phyloP scores from a whole-genome alignment of 306 rosid species.

The Bauhinia variegata region DNA sequence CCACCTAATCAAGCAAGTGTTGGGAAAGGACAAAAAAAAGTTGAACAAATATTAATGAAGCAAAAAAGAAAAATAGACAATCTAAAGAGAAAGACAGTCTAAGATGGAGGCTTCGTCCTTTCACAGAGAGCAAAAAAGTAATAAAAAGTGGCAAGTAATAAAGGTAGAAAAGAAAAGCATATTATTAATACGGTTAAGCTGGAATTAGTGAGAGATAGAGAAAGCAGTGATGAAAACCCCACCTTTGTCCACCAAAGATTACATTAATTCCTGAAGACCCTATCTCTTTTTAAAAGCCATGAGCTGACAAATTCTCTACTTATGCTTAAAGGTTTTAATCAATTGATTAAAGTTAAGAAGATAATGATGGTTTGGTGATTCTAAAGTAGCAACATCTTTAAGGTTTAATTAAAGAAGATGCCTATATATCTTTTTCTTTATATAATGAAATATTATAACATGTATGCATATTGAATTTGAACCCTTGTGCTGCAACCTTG shows the following conservation, averaged over 20 bases:
- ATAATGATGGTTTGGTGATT: slow-evolving; percentile 84
- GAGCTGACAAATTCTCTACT: slow-evolving; percentile 87
- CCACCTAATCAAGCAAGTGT: slow-evolving; percentile 36
- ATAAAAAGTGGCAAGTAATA: slow-evolving; percentile 32
- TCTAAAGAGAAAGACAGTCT: slow-evolving; percentile 42
- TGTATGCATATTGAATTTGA: slow-evolving; percentile 54
- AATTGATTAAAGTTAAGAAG: slow-evolving; percentile 69
- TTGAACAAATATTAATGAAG: slow-evolving; percentile 11
- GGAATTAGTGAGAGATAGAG: too few species aligned
- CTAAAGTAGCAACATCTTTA: slow-evolving; percentile 83
- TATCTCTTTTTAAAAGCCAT: slow-evolving; percentile 66
- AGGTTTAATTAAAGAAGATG: slow-evolving; percentile 81
- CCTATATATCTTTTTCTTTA: slow-evolving; percentile 63
- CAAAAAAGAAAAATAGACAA: slow-evolving; percentile 17
- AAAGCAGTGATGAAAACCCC: slow-evolving; percentile 42
- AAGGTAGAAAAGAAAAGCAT: slow-evolving; percentile 40
- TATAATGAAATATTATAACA: slow-evolving; percentile 26
- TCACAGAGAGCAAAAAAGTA: slow-evolving; percentile 44
- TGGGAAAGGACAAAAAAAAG: slow-evolving; percentile 34
- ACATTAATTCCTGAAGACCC: slow-evolving; percentile 51
- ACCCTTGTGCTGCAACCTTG: slow-evolving; percentile 62
- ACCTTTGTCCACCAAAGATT: slow-evolving; percentile 45
- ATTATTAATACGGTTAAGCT: slow-evolving; percentile 35
- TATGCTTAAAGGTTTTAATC: slow-evolving; percentile 65
- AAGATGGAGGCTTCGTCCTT: slow-evolving; percentile 57